Percentiles rank a stretch among this genome's conserved stretches.
Evolutionary conservation across 78 protist species (phyloP).

Genomic region (Tieghemostelium lacteum): DNA sequence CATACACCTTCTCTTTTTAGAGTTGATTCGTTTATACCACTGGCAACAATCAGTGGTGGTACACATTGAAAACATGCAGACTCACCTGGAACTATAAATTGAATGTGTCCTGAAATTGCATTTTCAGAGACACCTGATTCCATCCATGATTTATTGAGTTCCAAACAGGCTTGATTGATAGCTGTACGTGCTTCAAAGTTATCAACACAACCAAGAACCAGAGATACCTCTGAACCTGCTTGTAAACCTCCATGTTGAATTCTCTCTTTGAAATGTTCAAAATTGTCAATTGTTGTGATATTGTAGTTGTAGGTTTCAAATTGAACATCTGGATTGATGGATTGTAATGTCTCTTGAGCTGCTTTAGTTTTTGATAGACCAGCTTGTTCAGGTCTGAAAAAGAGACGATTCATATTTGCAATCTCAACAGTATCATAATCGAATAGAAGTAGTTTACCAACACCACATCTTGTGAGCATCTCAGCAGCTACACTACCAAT

Average conservation of each 20-base stretch:
- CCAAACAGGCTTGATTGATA: constrained; percentile 83
- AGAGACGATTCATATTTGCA: constrained; percentile 98
- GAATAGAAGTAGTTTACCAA: constrained; percentile 96
- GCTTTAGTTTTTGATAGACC: constrained; percentile 93
- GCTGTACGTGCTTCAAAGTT: constrained; percentile 94
- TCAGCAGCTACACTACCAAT: constrained; percentile 97
- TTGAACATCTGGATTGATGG: constrained; percentile 96
- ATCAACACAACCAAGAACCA: constrained; percentile 98
- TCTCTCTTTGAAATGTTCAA: constrained; percentile 78
- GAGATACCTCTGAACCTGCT: constrained; percentile 72
- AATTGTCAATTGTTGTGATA: constrained; percentile 94
- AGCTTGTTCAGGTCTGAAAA: constrained; percentile 95
- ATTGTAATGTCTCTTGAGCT: constrained; percentile 86
- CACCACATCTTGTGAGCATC: constrained; percentile 98
- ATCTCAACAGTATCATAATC: constrained; percentile 98
- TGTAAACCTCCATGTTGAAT: constrained; percentile 83
- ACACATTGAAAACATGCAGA: constrained; percentile 93
- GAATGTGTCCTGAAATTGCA: constrained; percentile 99
- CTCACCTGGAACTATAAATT: constrained; percentile 90
- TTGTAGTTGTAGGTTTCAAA: constrained; percentile 87
- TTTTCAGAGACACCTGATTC: constrained; percentile 98
- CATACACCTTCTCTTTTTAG: constrained; percentile 94
- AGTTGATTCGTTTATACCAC: constrained; percentile 90
- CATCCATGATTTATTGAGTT: constrained; percentile 90
- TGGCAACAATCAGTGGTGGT: constrained; percentile 97